Evolutionary conservation across 257 asterid species (phyloP).

Genomic region (Fraxinus americana): DNA sequence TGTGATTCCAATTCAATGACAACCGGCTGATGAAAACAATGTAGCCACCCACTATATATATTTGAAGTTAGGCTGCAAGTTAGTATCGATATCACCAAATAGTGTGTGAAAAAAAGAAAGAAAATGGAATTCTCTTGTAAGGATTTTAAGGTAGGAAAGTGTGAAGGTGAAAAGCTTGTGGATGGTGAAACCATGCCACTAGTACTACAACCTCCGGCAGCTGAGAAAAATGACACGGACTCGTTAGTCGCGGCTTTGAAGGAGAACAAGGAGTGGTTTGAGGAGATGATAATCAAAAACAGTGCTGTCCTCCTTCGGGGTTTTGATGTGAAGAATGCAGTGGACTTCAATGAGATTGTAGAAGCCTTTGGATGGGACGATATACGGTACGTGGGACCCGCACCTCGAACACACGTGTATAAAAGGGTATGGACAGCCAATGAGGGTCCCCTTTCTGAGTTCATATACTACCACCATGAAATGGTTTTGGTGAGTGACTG

Average conservation of each 20-base stretch:
- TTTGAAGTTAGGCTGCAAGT: not conserved
- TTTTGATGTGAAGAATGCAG: slow-evolving; percentile 58
- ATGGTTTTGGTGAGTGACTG: slow-evolving; percentile 66
- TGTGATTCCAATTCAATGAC: not conserved
- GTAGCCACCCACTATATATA: slow-evolving; percentile 8
- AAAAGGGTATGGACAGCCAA: slow-evolving; percentile 86
- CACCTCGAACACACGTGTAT: slow-evolving; percentile 73
- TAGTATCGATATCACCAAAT: not conserved
- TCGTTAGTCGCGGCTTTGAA: slow-evolving; percentile 44
- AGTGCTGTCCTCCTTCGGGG: slow-evolving; percentile 76
- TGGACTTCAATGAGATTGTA: slow-evolving; percentile 68
- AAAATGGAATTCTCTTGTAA: slow-evolving; percentile 61
- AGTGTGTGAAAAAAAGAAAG: not conserved
- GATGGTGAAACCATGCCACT: slow-evolving; percentile 75
- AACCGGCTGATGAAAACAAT: not conserved
- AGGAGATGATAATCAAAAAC: slow-evolving; percentile 64
- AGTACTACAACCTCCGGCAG: slow-evolving; percentile 47
- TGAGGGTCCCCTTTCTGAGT: slow-evolving; percentile 82
- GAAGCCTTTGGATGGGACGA: slow-evolving; percentile 77
- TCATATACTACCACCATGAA: slow-evolving; percentile 82
- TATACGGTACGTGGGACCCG: slow-evolving; percentile 86
- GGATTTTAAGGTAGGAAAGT: slow-evolving; percentile 80
- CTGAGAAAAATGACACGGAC: slow-evolving; percentile 29
- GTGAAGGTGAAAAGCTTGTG: slow-evolving; percentile 75
- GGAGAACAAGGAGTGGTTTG: slow-evolving; percentile 75